Percentiles rank a stretch among this genome's conserved stretches.
phyloP scores from a whole-genome alignment of 192 early-diverging fungal genomes.

The Coemansia sp. region DNA sequence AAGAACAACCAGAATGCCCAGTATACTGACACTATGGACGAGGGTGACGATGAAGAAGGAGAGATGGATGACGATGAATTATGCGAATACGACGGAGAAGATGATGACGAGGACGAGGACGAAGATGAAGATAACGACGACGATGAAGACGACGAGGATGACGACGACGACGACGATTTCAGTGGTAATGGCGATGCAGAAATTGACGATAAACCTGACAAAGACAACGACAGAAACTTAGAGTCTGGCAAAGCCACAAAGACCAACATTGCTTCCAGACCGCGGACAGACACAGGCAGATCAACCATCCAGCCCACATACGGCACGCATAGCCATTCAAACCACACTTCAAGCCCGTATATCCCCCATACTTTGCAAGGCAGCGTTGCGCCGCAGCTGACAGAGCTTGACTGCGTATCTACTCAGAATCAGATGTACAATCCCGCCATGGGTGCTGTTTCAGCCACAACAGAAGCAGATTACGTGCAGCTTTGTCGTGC shows the following conservation, averaged over 20 bases:
- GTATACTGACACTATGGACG: neutral
- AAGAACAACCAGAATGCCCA: no score
- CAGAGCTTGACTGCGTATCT: no score
- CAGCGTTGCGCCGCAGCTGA: neutral
- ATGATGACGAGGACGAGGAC: conserved; percentile 21
- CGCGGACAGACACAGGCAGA: no score
- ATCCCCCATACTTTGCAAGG: neutral
- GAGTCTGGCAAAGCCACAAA: neutral
- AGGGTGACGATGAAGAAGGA: neutral
- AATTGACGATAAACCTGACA: neutral
- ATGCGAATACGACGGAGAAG: conserved; percentile 20
- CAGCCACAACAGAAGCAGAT: no score
- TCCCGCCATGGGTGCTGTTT: neutral
- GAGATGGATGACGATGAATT: no score
- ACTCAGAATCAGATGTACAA: neutral
- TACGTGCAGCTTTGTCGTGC: no score
- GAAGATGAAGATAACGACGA: conserved; percentile 16
- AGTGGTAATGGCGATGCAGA: neutral
- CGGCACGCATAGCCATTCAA: no score
- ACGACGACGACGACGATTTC: conserved; percentile 17
- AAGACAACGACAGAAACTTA: neutral
- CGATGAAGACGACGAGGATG: conserved; percentile 4
- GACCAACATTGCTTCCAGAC: neutral
- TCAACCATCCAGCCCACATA: no score
- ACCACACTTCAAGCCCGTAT: neutral